Conservation (phyloP, 208 protist species). For the Endotrypanum monterogeii region DNA sequence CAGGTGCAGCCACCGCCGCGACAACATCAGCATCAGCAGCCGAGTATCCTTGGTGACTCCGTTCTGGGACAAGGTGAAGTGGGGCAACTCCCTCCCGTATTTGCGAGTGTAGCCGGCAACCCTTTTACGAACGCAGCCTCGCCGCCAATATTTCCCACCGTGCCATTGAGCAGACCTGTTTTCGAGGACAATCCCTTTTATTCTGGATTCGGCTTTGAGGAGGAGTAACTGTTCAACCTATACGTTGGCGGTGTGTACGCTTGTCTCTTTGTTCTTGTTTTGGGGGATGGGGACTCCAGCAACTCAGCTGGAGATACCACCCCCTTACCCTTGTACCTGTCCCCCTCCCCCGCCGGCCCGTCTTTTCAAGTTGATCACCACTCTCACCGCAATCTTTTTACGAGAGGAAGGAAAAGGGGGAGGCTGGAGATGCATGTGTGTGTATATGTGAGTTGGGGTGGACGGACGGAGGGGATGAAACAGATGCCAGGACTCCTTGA, state of each 20-base stretch:
- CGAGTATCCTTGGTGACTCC: constrained; percentile 7
- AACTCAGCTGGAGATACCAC: not conserved
- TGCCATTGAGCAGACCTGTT: constrained; percentile 5
- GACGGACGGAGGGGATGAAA: not conserved
- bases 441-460: not conserved
- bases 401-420: not conserved
- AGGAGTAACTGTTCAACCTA: constrained; percentile 13
- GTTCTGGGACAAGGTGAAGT: not conserved
- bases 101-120: not conserved
- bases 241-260: too few species aligned
- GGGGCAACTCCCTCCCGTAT: constrained; percentile 5
- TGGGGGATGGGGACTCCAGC: not conserved
- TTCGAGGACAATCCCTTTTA: constrained; percentile 41
- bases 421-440: too few species aligned
- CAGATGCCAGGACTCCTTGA: not conserved
- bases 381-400: not conserved
- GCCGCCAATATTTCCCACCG: not conserved
- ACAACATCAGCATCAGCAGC: not conserved
- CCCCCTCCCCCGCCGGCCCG: not conserved
- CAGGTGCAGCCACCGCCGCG: not conserved
- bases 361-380: not conserved
- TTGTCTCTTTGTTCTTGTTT: not conserved
- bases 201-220: constrained; percentile 41
- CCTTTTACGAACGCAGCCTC: not conserved
- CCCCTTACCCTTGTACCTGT: not conserved